Percentiles rank a stretch among this genome's conserved stretches.
phyloP scores from a whole-genome alignment of 2,329 filamentous ascomycete species.

The Xylariaceae sp. region DNA sequence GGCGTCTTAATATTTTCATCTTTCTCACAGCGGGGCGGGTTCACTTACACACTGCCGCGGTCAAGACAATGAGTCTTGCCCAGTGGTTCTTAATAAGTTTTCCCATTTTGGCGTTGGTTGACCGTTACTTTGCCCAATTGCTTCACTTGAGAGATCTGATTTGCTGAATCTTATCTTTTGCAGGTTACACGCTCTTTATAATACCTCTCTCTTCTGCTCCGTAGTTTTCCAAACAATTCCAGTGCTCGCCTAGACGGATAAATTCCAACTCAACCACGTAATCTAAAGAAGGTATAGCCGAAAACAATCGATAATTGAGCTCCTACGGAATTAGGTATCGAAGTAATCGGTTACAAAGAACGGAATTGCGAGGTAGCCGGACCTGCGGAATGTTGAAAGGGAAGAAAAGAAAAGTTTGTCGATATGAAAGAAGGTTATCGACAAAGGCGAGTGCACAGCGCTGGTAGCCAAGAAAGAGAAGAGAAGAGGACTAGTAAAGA shows the following conservation, averaged over 20 bases:
- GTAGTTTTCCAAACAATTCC: slow-evolving; percentile 30
- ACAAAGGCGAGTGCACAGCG: slow-evolving; percentile 58
- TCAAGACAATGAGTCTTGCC: slow-evolving; percentile 91
- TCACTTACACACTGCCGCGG: slow-evolving; percentile 66
- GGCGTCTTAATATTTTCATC: slow-evolving; percentile 36
- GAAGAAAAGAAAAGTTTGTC: slow-evolving; percentile 45
- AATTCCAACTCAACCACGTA: slow-evolving; percentile 21
- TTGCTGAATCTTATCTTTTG: slow-evolving; percentile 28
- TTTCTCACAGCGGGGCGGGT: background rate
- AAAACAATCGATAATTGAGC: slow-evolving; percentile 25
- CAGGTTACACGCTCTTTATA: slow-evolving; percentile 31
- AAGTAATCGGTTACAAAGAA: slow-evolving; percentile 29
- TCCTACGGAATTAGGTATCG: slow-evolving; percentile 22
- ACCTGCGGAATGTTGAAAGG: slow-evolving; percentile 51
- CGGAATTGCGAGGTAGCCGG: slow-evolving; percentile 55
- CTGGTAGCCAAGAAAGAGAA: slow-evolving; percentile 45
- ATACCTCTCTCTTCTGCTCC: slow-evolving; percentile 16
- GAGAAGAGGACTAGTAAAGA: slow-evolving; percentile 37
- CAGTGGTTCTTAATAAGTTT: slow-evolving; percentile 99
- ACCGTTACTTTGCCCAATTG: slow-evolving; percentile 12
- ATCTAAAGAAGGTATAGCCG: slow-evolving; percentile 30
- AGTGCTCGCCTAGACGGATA: slow-evolving; percentile 23
- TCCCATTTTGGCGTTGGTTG: slow-evolving; percentile 69
- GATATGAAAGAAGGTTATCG: slow-evolving; percentile 61
- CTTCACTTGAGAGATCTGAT: slow-evolving; percentile 17